These are phyloP conservation scores for Aspergillus novofumigatus DNA, from an alignment of 2,329 filamentous ascomycete species.

Conservation along the genomic window DNA sequence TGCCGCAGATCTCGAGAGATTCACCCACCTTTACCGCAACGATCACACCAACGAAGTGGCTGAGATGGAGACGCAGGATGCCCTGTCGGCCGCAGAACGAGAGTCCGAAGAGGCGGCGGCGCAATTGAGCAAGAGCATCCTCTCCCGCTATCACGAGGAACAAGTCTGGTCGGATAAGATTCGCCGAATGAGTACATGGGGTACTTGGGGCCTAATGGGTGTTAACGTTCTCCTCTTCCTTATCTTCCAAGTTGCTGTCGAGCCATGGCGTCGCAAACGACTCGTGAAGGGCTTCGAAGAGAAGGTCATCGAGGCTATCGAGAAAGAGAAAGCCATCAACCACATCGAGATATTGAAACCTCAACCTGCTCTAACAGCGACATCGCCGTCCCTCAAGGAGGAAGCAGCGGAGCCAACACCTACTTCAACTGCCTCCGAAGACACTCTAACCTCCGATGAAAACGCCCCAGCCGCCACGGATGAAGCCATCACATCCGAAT, in stretches of 20 bases:
- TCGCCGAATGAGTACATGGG: slow-evolving; percentile 92
- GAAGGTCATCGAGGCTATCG: slow-evolving; percentile 65
- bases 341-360: slow-evolving; percentile 9
- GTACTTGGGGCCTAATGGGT: slow-evolving; percentile 96
- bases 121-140: slow-evolving; percentile 73
- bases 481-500: background rate
- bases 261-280: slow-evolving; percentile 81
- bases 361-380: slow-evolving; percentile 4
- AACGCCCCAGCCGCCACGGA: background rate
- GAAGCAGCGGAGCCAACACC: background rate
- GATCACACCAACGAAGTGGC: slow-evolving; percentile 91
- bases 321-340: slow-evolving; percentile 57
- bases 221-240: slow-evolving; percentile 89
- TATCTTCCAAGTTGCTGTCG: slow-evolving; percentile 79
- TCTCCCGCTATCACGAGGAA: slow-evolving; percentile 94
- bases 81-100: slow-evolving; percentile 69
- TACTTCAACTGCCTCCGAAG: background rate
- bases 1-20: slow-evolving; percentile 81
- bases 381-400: slow-evolving; percentile 1
- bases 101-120: slow-evolving; percentile 73
- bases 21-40: slow-evolving; percentile 84
- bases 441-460: background rate
- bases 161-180: slow-evolving; percentile 99
- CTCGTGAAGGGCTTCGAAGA: slow-evolving; percentile 81
- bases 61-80: slow-evolving; percentile 67